phyloP scores from a whole-genome alignment of 1,284 basidiomycete species.

The Phylloboletellus chloephorus region DNA sequence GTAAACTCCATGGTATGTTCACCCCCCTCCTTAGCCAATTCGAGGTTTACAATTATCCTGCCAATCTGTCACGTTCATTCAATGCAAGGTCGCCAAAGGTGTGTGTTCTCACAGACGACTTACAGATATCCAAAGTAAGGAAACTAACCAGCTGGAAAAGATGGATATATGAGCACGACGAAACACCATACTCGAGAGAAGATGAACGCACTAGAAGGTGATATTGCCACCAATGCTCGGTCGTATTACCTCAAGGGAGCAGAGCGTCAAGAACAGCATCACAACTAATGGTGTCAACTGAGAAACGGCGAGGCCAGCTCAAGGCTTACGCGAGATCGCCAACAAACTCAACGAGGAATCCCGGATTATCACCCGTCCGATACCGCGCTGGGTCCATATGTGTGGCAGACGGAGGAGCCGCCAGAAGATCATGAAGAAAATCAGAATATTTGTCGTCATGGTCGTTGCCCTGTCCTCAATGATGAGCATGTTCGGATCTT shows the following conservation, averaged over 20 bases:
- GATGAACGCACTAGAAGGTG: constrained; percentile 9
- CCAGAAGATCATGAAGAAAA: constrained; percentile 12
- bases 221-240: constrained; percentile 8
- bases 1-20: constrained; percentile 3
- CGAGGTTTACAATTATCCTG: constrained; percentile 9
- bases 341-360: constrained; percentile 7
- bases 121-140: constrained; percentile 19
- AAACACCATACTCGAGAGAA: too few relatives aligned
- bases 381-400: background rate
- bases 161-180: background rate
- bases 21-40: background rate
- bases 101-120: constrained; percentile 1
- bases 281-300: background rate
- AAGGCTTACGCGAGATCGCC: constrained; percentile 6
- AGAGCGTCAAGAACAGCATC: constrained; percentile 9
- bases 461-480: constrained; percentile 10
- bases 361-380: constrained; percentile 7
- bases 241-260: constrained; percentile 3
- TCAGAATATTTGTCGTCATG: constrained; percentile 7
- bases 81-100: too few relatives aligned
- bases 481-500: background rate
- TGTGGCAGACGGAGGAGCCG: constrained; percentile 6
- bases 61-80: constrained; percentile 6
- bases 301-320: too few relatives aligned
- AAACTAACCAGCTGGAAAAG: constrained; percentile 6